Percentiles rank a stretch among this genome's conserved stretches.
Evolutionary conservation across 805 yeast genomes (phyloP).

Genomic region (Spathaspora passalidarum): DNA sequence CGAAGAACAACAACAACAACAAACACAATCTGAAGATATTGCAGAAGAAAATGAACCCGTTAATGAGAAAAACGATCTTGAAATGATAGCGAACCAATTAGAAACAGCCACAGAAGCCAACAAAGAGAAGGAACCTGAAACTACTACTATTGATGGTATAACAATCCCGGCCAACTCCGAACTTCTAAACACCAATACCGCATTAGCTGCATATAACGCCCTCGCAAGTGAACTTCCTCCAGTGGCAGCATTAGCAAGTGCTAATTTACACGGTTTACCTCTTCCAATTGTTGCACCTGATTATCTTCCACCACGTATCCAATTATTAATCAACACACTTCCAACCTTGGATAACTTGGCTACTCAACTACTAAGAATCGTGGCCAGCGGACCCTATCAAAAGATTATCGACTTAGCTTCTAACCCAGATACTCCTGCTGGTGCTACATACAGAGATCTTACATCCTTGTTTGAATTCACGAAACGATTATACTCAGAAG

Average conservation of each 20-base stretch:
- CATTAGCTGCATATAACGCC: slow-evolving; percentile 42
- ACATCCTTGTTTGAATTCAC: slow-evolving; percentile 78
- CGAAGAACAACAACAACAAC: background rate
- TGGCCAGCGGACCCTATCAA: slow-evolving; percentile 73
- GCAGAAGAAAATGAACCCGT: background rate
- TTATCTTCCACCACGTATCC: slow-evolving; percentile 57
- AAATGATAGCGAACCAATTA: slow-evolving; percentile 30
- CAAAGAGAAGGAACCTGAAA: slow-evolving; percentile 5
- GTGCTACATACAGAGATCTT: slow-evolving; percentile 63
- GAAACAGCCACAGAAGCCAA: slow-evolving; percentile 27
- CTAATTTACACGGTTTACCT: slow-evolving; percentile 62
- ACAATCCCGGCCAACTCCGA: slow-evolving; percentile 41
- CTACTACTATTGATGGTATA: background rate
- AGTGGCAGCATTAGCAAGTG: slow-evolving; percentile 31
- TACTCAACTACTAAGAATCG: slow-evolving; percentile 70
- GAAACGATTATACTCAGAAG: slow-evolving; percentile 64
- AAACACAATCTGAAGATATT: background rate
- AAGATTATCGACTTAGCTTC: slow-evolving; percentile 70
- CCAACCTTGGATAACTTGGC: slow-evolving; percentile 81
- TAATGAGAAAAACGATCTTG: slow-evolving; percentile 24
- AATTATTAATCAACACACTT: slow-evolving; percentile 61
- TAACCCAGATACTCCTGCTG: slow-evolving; percentile 60
- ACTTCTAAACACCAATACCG: slow-evolving; percentile 36
- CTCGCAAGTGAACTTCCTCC: slow-evolving; percentile 37
- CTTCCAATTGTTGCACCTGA: slow-evolving; percentile 56